A percentile compares a stretch with the other conserved stretches of the same genome.
Evolutionary conservation across 2,329 filamentous ascomycete genomes (phyloP).

Genomic region (Talaromyces sp.): DNA sequence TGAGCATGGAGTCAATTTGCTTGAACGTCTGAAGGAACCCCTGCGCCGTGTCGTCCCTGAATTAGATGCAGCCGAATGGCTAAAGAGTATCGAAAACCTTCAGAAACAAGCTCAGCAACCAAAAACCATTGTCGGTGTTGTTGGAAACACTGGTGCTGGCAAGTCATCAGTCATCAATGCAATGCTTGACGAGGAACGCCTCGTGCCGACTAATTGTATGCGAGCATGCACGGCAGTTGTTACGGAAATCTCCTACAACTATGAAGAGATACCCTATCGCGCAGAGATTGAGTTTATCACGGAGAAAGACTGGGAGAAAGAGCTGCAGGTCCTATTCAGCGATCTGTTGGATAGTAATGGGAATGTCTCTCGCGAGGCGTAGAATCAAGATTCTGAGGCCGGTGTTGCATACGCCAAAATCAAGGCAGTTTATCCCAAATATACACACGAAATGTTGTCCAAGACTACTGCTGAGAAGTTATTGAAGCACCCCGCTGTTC

Average conservation of each 20-base stretch:
- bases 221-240: constrained; percentile 62
- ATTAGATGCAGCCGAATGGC: constrained; percentile 11
- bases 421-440: constrained; percentile 36
- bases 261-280: constrained; percentile 48
- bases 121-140: constrained; percentile 53
- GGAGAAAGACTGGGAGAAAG: constrained; percentile 52
- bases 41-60: constrained; percentile 10
- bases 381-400: constrained; percentile 47
- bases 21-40: constrained; percentile 10
- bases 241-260: constrained; percentile 61
- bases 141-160: constrained; percentile 62
- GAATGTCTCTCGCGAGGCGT: constrained; percentile 37
- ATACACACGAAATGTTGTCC: constrained; percentile 44
- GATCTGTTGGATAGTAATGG: constrained; percentile 50
- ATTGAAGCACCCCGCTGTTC: constrained; percentile 42
- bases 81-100: constrained; percentile 8
- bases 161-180: constrained; percentile 65
- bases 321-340: constrained; percentile 50
- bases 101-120: constrained; percentile 6
- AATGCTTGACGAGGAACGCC: constrained; percentile 60
- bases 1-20: constrained; percentile 4
- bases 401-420: constrained; percentile 46
- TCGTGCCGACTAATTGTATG: constrained; percentile 59
- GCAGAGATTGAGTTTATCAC: constrained; percentile 61
- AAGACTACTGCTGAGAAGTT: constrained; percentile 43